These are phyloP conservation scores for Lathyrus tuberosus DNA, from an alignment of 306 rosid species.

Conservation along the genomic window DNA sequence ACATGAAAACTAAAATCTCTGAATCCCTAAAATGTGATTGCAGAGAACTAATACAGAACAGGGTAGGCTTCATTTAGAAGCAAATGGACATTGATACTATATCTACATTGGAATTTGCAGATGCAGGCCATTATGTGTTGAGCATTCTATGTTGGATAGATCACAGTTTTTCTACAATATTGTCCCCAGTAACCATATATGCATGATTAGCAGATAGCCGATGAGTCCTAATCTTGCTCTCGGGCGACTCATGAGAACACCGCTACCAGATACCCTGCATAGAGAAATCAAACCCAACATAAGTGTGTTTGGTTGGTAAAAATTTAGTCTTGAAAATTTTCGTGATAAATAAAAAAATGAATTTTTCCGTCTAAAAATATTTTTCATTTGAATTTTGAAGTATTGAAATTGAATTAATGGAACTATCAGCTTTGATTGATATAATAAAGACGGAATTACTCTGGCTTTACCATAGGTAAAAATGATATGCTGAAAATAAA, in stretches of 20 bases:
- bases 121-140: conserved; percentile 37
- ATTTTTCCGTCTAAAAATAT: neutral
- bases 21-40: conserved; percentile 80
- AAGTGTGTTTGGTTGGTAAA: conserved; percentile 1
- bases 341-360: neutral
- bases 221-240: conserved; percentile 85
- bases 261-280: conserved; percentile 91
- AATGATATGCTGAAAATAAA: conserved; percentile 21
- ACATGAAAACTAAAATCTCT: conserved; percentile 54
- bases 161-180: conserved; percentile 58
- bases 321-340: conserved; percentile 1
- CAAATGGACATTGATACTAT: conserved; percentile 15
- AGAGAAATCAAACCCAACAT: conserved; percentile 29
- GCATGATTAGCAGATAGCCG: conserved; percentile 75
- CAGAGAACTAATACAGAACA: conserved; percentile 56
- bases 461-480: conserved; percentile 23
- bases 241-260: conserved; percentile 89
- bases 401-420: neutral
- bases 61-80: conserved; percentile 16
- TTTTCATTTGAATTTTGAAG: neutral
- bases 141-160: conserved; percentile 25
- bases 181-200: conserved; percentile 84
- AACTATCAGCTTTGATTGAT: conserved; percentile 1
- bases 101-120: conserved; percentile 64
- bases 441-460: conserved; percentile 1